Percentiles rank a stretch among this genome's conserved stretches.
Evolutionary conservation across 257 asterid species (phyloP).

Genomic region (Sherardia arvensis): DNA sequence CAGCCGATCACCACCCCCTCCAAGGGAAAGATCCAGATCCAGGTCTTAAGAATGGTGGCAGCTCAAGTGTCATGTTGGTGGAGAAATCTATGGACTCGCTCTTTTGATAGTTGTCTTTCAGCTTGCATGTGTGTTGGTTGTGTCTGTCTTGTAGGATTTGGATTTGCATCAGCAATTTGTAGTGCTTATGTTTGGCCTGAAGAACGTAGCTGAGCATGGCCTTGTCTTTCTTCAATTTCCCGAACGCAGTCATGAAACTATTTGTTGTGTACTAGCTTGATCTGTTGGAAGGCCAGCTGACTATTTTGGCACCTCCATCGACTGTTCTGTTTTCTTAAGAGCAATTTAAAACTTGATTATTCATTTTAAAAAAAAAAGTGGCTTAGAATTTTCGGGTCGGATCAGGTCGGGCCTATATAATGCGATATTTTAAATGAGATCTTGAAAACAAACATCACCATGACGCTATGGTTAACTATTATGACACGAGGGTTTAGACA

Average conservation of each 20-base stretch:
- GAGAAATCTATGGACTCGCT: background rate
- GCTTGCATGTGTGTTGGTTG: background rate
- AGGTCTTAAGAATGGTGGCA: slow-evolving; percentile 44
- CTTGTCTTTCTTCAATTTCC: background rate
- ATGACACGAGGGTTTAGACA: too few species aligned
- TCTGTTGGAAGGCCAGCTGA: background rate
- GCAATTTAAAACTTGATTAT: too few species aligned
- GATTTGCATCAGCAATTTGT: background rate
- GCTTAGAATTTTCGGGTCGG: too few species aligned
- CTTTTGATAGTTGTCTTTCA: background rate
- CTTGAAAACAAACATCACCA: too few species aligned
- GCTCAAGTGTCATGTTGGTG: background rate
- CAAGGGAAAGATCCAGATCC: slow-evolving; percentile 55
- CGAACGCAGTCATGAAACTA: too few species aligned
- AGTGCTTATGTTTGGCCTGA: background rate
- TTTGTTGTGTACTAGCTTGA: background rate
- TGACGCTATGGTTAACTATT: too few species aligned
- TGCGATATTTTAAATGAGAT: too few species aligned
- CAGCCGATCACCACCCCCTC: slow-evolving; percentile 52
- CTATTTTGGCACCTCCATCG: background rate
- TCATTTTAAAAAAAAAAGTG: too few species aligned
- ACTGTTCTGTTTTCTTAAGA: background rate
- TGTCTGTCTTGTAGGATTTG: slow-evolving; percentile 1
- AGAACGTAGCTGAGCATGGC: background rate
- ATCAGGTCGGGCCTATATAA: too few species aligned